Base-by-base conservation (phyloP, 1,139 yeast species). In the Kodamaea sp. region DNA sequence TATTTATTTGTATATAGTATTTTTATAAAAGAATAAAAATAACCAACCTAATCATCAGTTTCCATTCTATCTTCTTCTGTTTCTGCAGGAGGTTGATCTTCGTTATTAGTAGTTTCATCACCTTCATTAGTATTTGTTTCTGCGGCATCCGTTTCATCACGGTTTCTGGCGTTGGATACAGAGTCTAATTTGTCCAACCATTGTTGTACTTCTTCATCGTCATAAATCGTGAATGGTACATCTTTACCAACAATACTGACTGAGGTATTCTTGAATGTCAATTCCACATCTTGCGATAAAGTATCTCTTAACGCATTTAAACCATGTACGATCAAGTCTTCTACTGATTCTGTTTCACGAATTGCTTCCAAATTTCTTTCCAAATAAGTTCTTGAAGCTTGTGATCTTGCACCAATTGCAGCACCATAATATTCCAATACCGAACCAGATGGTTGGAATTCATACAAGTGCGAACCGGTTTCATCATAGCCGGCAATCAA, bases 381-480 rank as follows among this genome's bases (percentile, higher is more conserved):
- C 58, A 94, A 70, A 55, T 89, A 92, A 2, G 99, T 92, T 67
- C 96, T 79, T 10, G 97, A 97, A 35, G 97, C 97, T 67, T 92
- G 99, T 2, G 97, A 89, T 58, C 99, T 79, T 10, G 99, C 98
- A 36, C 99, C 99, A 58, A 92, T 89, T 32, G 98, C 96, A 8
- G 97, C 84, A 30, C 96, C 98, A 51, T 74, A 79, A 59, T 90
- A 86, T 62, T 92, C 97, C 57, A 89, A 73, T 22, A 85, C 95
- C 25, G 94, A 83, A 4, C 99, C 99, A 8, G 95, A 84, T 15
- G 98, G 98, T 59, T 87, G 90, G 65, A 92, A 94, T 68, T 94
- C 99, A 61, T 81, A 84, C 50, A 92, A 70, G 63, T 92, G 98
- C 9, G 97, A 86, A 8, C 98, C 98, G 29, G 89, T 78, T 58